phyloP scores from a whole-genome alignment of 2,329 filamentous ascomycete genomes.

The Chrysosporium keratinophilum region DNA sequence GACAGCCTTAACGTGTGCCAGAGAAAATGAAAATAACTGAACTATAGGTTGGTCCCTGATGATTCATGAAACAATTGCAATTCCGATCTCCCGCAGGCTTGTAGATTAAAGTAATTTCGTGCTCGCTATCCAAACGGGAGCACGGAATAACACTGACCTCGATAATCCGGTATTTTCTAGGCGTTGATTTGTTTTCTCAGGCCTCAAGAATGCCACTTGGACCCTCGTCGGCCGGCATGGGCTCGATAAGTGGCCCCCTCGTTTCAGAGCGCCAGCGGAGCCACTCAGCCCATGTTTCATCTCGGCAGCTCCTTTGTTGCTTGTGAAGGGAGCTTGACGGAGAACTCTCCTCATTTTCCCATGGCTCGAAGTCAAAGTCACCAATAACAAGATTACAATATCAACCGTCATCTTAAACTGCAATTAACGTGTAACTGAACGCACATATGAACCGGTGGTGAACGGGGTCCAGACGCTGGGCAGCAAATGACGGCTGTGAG shows the following conservation, averaged over 20 bases:
- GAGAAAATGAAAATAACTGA: too few relatives aligned
- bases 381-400: background rate
- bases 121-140: too few relatives aligned
- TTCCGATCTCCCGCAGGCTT: too few relatives aligned
- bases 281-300: slow-evolving; percentile 6
- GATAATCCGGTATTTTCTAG: too few relatives aligned
- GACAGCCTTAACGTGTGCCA: too few relatives aligned
- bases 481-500: background rate
- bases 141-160: too few relatives aligned
- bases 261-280: slow-evolving; percentile 3
- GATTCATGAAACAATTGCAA: background rate
- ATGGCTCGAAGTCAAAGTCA: background rate
- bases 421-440: background rate
- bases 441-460: background rate
- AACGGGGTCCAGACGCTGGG: background rate
- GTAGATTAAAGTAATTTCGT: too few relatives aligned
- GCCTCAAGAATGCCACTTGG: background rate
- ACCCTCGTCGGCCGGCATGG: background rate
- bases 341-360: background rate
- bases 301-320: background rate
- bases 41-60: background rate
- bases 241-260: background rate
- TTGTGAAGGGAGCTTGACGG: background rate
- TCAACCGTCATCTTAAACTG: background rate
- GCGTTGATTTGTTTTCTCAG: background rate